Conservation (phyloP, 345 rosid genomes). For the Heritiera littoralis region DNA sequence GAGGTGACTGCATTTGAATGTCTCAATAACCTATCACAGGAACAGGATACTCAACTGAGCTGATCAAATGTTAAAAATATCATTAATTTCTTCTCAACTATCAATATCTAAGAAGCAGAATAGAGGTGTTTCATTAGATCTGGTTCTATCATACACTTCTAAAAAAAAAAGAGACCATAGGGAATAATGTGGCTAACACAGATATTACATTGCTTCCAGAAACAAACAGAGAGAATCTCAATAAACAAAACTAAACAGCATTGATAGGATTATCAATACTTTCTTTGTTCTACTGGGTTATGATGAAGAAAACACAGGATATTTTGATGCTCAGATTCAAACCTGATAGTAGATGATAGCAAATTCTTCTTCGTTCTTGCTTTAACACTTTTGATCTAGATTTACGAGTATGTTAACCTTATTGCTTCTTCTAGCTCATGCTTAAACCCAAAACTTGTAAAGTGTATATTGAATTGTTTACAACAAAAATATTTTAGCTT, state of each 20-base stretch:
- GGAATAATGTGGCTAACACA: background rate
- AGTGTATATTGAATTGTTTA: background rate
- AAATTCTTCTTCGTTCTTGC: background rate
- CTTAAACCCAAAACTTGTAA: background rate
- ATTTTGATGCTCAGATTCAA: background rate
- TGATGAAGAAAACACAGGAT: background rate
- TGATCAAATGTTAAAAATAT: background rate
- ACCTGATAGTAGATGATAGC: background rate
- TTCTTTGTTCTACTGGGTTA: background rate
- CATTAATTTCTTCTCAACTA: background rate
- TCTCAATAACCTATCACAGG: background rate
- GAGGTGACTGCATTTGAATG: slow-evolving; percentile 46
- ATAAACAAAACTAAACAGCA: background rate
- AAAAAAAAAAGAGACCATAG: background rate
- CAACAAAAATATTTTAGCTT: background rate
- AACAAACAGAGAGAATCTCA: too few relatives aligned
- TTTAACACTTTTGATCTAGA: slow-evolving; percentile 9
- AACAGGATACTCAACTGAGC: background rate
- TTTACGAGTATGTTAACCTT: background rate
- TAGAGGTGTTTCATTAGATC: background rate
- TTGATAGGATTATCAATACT: background rate
- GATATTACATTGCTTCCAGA: background rate
- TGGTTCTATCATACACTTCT: background rate
- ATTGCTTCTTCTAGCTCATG: background rate
- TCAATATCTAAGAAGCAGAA: background rate